Percentiles rank a stretch among this genome's conserved stretches.
phyloP scores from a whole-genome alignment of 495 filamentous ascomycete genomes.

The Venustampulla echinocandica region DNA sequence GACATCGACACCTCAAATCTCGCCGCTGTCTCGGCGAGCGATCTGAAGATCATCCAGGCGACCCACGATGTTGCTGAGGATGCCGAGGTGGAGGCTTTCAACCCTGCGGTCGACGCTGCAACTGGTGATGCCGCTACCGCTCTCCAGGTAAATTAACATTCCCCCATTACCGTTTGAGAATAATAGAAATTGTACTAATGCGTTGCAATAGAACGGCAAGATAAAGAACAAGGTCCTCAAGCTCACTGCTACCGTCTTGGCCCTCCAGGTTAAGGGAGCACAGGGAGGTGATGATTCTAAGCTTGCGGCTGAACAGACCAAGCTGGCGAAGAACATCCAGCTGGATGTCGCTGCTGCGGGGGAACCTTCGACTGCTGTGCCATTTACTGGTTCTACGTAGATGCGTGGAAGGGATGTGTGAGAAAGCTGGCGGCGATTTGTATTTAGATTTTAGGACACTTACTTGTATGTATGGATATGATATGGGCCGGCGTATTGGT shows the following conservation, averaged over 20 bases:
- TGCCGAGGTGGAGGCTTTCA: conserved; percentile 24
- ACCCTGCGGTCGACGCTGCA: conserved; percentile 24
- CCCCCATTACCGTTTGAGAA: neutral
- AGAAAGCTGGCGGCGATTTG: no score
- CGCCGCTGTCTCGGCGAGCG: conserved; percentile 16
- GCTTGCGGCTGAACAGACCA: conserved; percentile 30
- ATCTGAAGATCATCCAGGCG: conserved; percentile 22
- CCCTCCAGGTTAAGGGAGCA: conserved; percentile 18
- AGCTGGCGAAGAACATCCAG: conserved; percentile 38
- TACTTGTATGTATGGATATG: no score
- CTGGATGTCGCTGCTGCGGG: conserved; percentile 27
- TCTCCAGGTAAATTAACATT: conserved; percentile 16
- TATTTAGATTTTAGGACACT: no score
- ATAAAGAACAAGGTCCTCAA: conserved; percentile 50
- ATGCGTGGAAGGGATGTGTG: no score
- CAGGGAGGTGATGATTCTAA: conserved; percentile 13
- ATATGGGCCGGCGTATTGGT: no score
- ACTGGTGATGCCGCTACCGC: conserved; percentile 20
- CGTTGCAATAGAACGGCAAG: conserved; percentile 39
- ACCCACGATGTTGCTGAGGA: conserved; percentile 24
- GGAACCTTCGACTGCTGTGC: conserved; percentile 14
- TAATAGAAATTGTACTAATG: neutral
- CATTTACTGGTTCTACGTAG: conserved; percentile 10
- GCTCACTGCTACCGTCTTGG: conserved; percentile 30
- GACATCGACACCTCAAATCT: conserved; percentile 20